phyloP scores from a whole-genome alignment of 1,139 yeast species.

The Hansenula lynferdii region DNA sequence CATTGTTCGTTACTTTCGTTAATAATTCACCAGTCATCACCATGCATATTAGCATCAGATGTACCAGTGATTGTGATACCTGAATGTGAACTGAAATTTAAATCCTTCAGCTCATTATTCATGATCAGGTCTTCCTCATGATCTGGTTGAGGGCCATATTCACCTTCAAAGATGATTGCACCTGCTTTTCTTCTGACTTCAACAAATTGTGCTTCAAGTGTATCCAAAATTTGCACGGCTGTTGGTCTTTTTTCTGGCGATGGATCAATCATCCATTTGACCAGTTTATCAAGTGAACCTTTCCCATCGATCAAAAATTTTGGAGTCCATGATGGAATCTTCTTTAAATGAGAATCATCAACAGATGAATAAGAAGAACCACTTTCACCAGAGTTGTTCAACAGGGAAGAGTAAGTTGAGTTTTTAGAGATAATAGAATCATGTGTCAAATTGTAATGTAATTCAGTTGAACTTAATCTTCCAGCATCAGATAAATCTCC shows the following conservation, averaged over 20 bases:
- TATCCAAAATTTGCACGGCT: constrained; percentile 60
- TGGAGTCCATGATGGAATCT: constrained; percentile 79
- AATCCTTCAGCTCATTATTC: constrained; percentile 13
- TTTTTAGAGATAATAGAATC: constrained; percentile 20
- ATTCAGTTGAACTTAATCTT: constrained; percentile 65
- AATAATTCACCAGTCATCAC: constrained; percentile 15
- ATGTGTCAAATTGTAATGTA: constrained; percentile 25
- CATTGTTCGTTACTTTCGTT: constrained; percentile 1
- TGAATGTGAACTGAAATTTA: constrained; percentile 13
- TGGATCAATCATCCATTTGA: constrained; percentile 87
- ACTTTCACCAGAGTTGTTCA: constrained; percentile 16
- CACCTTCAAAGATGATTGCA: constrained; percentile 95
- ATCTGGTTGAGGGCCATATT: constrained; percentile 76
- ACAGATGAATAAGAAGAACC: constrained; percentile 22
- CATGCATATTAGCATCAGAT: constrained; percentile 17
- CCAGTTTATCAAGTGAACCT: constrained; percentile 71
- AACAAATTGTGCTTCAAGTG: constrained; percentile 72
- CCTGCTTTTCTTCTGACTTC: constrained; percentile 88
- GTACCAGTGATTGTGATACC: constrained; percentile 14
- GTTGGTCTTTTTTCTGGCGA: constrained; percentile 80
- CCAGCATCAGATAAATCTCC: constrained; percentile 98
- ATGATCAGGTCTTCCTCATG: constrained; percentile 19
- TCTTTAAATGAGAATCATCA: constrained; percentile 16
- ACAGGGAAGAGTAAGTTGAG: constrained; percentile 20
- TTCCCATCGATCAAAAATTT: constrained; percentile 72